These are phyloP conservation scores for Fistulifera pelliculosa DNA, from an alignment of 108 stramenopile genomes.

Conservation along the genomic window DNA sequence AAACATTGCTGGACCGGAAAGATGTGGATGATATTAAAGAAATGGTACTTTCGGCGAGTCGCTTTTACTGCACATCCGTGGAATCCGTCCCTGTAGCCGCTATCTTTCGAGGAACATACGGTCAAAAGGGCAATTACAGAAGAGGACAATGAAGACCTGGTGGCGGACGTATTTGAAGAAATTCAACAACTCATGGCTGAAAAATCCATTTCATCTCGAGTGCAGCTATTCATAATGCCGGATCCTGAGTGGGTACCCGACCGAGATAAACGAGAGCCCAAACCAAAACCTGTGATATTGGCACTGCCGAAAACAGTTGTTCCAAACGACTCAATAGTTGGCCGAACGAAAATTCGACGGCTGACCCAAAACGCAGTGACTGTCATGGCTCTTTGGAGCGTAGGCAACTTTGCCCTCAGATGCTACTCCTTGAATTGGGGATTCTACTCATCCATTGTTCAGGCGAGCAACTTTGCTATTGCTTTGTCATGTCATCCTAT, in stretches of 20 bases:
- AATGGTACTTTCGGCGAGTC: slow-evolving; percentile 36
- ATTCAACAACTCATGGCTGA: slow-evolving; percentile 31
- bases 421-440: slow-evolving; percentile 52
- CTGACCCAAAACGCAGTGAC: slow-evolving; percentile 6
- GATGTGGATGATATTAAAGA: slow-evolving; percentile 42
- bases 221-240: slow-evolving; percentile 56
- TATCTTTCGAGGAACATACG: slow-evolving; percentile 47
- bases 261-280: slow-evolving; percentile 7
- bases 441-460: slow-evolving; percentile 59
- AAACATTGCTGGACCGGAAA: slow-evolving; percentile 19
- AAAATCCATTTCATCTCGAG: slow-evolving; percentile 22
- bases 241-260: slow-evolving; percentile 46
- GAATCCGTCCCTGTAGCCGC: slow-evolving; percentile 53
- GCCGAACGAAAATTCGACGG: background rate
- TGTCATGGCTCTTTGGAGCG: too few species aligned
- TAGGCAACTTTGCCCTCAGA: slow-evolving; percentile 30
- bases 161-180: slow-evolving; percentile 29
- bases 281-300: slow-evolving; percentile 47
- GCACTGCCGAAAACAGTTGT: slow-evolving; percentile 23
- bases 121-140: background rate
- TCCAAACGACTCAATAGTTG: background rate
- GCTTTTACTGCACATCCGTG: slow-evolving; percentile 48
- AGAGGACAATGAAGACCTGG: background rate
- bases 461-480: slow-evolving; percentile 31
- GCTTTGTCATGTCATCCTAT: slow-evolving; percentile 43